Conservation (phyloP, 805 yeast genomes). For the Wickerhamiella musiphila region DNA sequence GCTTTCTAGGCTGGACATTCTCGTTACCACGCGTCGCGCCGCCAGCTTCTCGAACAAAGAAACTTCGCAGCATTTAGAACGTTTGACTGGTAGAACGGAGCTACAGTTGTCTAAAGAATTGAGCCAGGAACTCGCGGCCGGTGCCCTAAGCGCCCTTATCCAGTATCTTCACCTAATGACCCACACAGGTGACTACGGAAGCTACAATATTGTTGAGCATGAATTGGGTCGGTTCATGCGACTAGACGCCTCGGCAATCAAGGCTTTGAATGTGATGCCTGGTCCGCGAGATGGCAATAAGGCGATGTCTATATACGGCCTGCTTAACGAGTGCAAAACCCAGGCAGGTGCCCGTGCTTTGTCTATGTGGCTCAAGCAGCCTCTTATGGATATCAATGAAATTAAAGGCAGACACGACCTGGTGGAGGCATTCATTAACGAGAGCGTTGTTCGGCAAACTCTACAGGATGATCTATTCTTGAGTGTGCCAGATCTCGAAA, state of each 20-base stretch:
- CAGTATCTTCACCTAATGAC: constrained; percentile 47
- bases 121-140: constrained; percentile 34
- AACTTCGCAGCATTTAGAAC: constrained; percentile 59
- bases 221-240: constrained; percentile 71
- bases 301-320: constrained; percentile 54
- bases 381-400: constrained; percentile 45
- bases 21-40: constrained; percentile 41
- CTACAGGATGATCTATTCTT: constrained; percentile 47
- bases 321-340: constrained; percentile 76
- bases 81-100: constrained; percentile 36
- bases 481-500: constrained; percentile 67
- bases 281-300: constrained; percentile 29
- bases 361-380: constrained; percentile 93
- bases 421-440: constrained; percentile 53
- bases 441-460: constrained; percentile 40
- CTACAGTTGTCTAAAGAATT: constrained; percentile 26
- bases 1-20: constrained; percentile 62
- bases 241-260: constrained; percentile 76
- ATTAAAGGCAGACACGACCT: constrained; percentile 55
- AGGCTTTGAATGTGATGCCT: constrained; percentile 77
- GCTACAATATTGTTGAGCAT: constrained; percentile 40
- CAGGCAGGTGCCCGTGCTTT: constrained; percentile 76
- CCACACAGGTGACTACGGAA: constrained; percentile 36
- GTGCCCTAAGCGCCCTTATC: constrained; percentile 52
- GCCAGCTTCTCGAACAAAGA: constrained; percentile 30